Conservation (phyloP, 805 yeast species). For the Yarrowia sp. region DNA sequence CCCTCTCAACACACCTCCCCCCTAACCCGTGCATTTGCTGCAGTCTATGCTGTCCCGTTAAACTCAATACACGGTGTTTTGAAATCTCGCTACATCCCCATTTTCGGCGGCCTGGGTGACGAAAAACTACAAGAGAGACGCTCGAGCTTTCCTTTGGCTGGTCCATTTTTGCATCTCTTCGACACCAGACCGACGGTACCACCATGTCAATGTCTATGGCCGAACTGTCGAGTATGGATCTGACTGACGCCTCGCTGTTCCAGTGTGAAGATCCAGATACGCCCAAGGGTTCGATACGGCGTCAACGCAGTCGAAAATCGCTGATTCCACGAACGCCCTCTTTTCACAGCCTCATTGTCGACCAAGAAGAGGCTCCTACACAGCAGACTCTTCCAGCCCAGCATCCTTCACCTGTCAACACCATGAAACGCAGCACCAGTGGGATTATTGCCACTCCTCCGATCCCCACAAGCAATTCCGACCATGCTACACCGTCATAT, state of each 20-base stretch:
- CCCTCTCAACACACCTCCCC: not conserved
- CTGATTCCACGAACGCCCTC: constrained; percentile 16
- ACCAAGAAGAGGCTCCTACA: not conserved
- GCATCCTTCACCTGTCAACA: not conserved
- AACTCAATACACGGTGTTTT: constrained; percentile 24
- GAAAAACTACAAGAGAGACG: not conserved
- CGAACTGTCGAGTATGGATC: constrained; percentile 9
- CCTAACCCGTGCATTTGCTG: constrained; percentile 14
- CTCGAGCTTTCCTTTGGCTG: not conserved
- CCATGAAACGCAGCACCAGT: not conserved
- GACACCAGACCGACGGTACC: not conserved
- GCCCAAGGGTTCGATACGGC: constrained; percentile 19
- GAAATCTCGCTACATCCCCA: constrained; percentile 22
- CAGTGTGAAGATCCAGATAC: constrained; percentile 19
- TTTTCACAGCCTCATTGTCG: constrained; percentile 6
- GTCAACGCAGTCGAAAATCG: constrained; percentile 8
- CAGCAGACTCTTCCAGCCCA: not conserved
- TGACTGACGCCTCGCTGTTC: constrained; percentile 22
- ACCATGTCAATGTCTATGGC: constrained; percentile 11
- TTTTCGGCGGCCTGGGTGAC: not conserved
- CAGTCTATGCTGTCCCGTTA: constrained; percentile 5
- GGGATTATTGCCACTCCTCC: constrained; percentile 6
- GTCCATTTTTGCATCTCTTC: not conserved
- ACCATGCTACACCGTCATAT: not conserved
- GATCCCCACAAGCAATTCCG: not conserved